Base-by-base conservation (phyloP, 805 yeast genomes). In the Candida vaughaniae region DNA sequence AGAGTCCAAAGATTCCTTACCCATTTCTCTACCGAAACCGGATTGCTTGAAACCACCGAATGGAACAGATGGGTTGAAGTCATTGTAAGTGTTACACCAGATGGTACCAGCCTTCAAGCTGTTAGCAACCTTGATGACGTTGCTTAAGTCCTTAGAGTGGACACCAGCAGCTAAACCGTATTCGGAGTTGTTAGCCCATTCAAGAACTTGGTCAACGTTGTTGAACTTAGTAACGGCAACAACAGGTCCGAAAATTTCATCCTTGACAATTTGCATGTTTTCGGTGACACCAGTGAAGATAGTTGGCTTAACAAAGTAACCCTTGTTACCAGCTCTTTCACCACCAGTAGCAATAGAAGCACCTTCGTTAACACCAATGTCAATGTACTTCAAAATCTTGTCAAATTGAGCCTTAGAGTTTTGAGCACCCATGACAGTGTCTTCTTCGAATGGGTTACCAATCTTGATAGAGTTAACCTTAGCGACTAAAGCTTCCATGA, bases 171-270 rank as follows among this genome's bases (percentile, higher is more conserved):
- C 95, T 58, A 86, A 74, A 46, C 97, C 98, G 62, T 84, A 90
- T 37, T 69, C 73, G 25, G 90, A 73, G 64, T 83, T 84, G 66
- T 90, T 91, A 36, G 96, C 95, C 58, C 72, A 62, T 41, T 61
- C 66, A 36, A 90, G 72, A 35, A 80, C 95, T 58, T 91, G 95
- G 47, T 87, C 96, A 47, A 80, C 80, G 47, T 86, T 79, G 54
- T 72, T 70, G 70, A 90, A 90, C 71, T 87, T 88, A 53, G 85
- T 71, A 42, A 87, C 77, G 16, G 89, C 80, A 42, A 86, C 91
- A 41, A 90, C 93, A 25, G 98, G 98, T 39, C 98, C 98, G 53
- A 90, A 89, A 60, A 89, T 86, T 74, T 89, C 97, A 61, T 89
- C 96, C 61, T 73, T 77, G 51, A 85, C 88, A 60, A 90, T 80